Conservation (phyloP, 2,329 filamentous ascomycete species). For the Alternaria sp. region DNA sequence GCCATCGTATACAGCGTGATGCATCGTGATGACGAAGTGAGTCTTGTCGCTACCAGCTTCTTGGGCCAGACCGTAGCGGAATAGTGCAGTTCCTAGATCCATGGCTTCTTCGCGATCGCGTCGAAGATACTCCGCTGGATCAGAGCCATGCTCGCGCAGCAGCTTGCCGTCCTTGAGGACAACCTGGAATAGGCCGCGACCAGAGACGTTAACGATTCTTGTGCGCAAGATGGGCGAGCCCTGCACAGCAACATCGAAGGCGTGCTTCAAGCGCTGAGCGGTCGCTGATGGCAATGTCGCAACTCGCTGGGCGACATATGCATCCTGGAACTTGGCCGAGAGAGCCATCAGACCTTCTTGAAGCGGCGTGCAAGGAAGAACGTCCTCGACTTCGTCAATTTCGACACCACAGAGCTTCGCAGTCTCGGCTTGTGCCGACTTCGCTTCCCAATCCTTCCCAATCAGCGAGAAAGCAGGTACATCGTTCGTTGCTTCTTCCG, state of each 20-base stretch:
- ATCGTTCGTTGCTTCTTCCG: slow-evolving; percentile 24
- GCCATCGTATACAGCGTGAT: slow-evolving; percentile 62
- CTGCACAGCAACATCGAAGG: slow-evolving; percentile 46
- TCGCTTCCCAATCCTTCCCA: slow-evolving; percentile 28
- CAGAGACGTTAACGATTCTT: slow-evolving; percentile 46
- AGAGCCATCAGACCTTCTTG: slow-evolving; percentile 53
- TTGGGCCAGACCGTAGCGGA: slow-evolving; percentile 47
- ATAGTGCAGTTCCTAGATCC: slow-evolving; percentile 49
- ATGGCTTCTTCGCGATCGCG: slow-evolving; percentile 44
- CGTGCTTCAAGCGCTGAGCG: slow-evolving; percentile 39
- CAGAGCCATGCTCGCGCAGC: slow-evolving; percentile 36
- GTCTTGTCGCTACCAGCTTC: slow-evolving; percentile 26
- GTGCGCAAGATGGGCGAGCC: slow-evolving; percentile 50
- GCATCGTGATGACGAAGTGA: slow-evolving; percentile 58
- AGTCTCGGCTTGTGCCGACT: slow-evolving; percentile 47
- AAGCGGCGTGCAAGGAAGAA: slow-evolving; percentile 52
- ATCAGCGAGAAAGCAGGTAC: slow-evolving; percentile 45
- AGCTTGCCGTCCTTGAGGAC: slow-evolving; percentile 42
- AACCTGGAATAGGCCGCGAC: slow-evolving; percentile 49
- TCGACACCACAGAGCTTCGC: slow-evolving; percentile 43
- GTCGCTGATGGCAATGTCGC: slow-evolving; percentile 41
- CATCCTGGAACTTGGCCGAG: slow-evolving; percentile 45
- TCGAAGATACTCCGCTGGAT: slow-evolving; percentile 44
- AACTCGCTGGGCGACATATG: slow-evolving; percentile 50
- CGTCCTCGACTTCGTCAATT: slow-evolving; percentile 42